A percentile compares a stretch with the other conserved stretches of the same genome.
phyloP scores from a whole-genome alignment of 371 early-diverging fungal genomes.

The Mortierella sp. region DNA sequence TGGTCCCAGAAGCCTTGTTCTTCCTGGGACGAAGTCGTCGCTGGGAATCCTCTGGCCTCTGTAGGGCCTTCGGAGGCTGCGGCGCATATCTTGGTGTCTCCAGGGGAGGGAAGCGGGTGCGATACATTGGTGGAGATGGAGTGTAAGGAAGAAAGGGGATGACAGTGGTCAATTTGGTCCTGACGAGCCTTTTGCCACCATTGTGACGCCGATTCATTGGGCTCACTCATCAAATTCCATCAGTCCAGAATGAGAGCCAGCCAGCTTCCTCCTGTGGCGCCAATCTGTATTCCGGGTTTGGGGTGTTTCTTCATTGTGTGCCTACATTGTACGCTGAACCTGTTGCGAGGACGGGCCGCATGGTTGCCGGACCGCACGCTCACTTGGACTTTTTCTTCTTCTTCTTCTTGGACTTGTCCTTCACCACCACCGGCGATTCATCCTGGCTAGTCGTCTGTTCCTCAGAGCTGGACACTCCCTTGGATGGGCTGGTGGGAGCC shows the following conservation, averaged over 20 bases:
- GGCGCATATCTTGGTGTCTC: not conserved
- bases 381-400: conserved; percentile 41
- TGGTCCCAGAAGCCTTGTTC: not conserved
- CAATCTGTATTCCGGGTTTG: too few species aligned
- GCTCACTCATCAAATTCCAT: too few species aligned
- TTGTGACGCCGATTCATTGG: too few species aligned
- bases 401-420: conserved; percentile 39
- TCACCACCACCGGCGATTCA: conserved; percentile 17
- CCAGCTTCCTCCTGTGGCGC: too few species aligned
- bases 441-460: conserved; percentile 31
- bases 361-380: too few species aligned
- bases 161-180: too few species aligned
- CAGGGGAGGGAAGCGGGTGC: not conserved
- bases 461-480: conserved; percentile 23
- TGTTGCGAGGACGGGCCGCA: too few species aligned
- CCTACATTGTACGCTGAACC: too few species aligned
- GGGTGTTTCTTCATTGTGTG: too few species aligned
- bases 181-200: too few species aligned
- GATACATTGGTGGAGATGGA: not conserved
- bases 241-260: too few species aligned
- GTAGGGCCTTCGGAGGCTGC: not conserved
- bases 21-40: not conserved
- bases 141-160: not conserved
- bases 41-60: not conserved
- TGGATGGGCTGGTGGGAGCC: conserved; percentile 1